Base-by-base conservation (phyloP, 768 basidiomycete genomes). In the Suillus alpinus region DNA sequence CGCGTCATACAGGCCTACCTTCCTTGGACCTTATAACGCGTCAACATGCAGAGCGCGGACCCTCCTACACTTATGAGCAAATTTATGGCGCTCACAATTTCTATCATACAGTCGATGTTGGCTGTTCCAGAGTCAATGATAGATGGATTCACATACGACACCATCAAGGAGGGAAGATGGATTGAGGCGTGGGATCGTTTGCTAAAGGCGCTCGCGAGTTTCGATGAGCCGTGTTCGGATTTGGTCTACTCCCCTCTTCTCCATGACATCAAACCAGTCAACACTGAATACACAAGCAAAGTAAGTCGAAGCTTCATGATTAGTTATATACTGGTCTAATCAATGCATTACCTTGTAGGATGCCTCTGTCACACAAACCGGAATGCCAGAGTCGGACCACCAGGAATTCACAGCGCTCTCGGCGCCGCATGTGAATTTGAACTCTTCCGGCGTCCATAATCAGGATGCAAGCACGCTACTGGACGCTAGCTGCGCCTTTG, bases 401-500 rank as follows among this genome's bases (percentile, higher is more conserved):
- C 23, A 26, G 10, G 37, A 37, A 55, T 39, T 26, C 23, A 23
- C 34, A 53, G 34, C 23, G 6, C 6, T 36, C 51, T 53, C 34
- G 13, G 13, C 4, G 20, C 34, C 26, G 18, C 49, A 32, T 50
- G 29, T 31, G 49, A 50, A 20, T 55, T 52, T 52, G 3, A 52
- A 52, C 51, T n/a, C 7, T 34, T 13, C 14, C 4, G 16, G 16
- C 1, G 9, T 39, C 9, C 53, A 39, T 10, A 29, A 26, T 31
- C 57, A 58, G 34, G 32, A 49, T 23, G 34, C 18, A 23, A 52
- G 29, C 50, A 29, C 34, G 32, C 8, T 47, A 29, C 16, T 23
- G 6, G 52, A 53, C 23, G 53, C 31, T 26, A 23, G 39, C 58
- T 60, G 59, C 59, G 43, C n/a, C 6, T 44, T 16, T 60, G 59